Percentiles rank a stretch among this genome's conserved stretches.
These are phyloP conservation scores for Sicyos baderoa DNA, from an alignment of 306 rosid species.

Conservation along the genomic window DNA sequence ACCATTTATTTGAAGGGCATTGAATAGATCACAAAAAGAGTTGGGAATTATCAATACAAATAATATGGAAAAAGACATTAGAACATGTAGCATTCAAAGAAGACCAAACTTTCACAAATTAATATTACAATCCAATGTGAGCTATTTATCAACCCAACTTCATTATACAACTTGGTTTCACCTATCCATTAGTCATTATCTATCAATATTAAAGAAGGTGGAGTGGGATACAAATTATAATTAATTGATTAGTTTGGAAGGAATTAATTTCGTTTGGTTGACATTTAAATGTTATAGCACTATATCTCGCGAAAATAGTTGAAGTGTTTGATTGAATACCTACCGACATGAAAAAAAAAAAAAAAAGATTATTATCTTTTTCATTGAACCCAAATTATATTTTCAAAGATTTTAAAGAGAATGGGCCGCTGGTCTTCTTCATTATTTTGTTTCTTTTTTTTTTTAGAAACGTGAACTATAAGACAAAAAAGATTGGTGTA, in stretches of 20 bases:
- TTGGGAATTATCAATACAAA: not conserved
- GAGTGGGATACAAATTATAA: not conserved
- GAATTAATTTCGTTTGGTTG: too few species aligned
- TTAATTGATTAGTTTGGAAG: not conserved
- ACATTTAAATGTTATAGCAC: too few species aligned
- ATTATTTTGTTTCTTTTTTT: too few species aligned
- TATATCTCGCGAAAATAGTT: too few species aligned
- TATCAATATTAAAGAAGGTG: not conserved
- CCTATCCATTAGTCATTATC: not conserved
- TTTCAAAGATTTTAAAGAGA: too few species aligned
- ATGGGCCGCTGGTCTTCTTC: too few species aligned
- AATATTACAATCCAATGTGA: not conserved
- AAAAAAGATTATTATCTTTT: too few species aligned
- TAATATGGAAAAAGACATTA: not conserved
- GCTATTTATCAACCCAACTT: not conserved
- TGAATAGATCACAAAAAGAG: not conserved
- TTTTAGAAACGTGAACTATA: too few species aligned
- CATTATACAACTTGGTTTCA: not conserved
- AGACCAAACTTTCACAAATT: constrained; percentile 4
- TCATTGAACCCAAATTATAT: too few species aligned
- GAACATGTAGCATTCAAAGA: not conserved
- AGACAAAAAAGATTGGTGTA: too few species aligned
- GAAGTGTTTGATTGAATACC: too few species aligned
- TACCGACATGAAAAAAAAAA: too few species aligned
- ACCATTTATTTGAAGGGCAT: not conserved